Evolutionary conservation across 2,329 filamentous ascomycete genomes (phyloP).

Genomic region (Aspergillus sp.): DNA sequence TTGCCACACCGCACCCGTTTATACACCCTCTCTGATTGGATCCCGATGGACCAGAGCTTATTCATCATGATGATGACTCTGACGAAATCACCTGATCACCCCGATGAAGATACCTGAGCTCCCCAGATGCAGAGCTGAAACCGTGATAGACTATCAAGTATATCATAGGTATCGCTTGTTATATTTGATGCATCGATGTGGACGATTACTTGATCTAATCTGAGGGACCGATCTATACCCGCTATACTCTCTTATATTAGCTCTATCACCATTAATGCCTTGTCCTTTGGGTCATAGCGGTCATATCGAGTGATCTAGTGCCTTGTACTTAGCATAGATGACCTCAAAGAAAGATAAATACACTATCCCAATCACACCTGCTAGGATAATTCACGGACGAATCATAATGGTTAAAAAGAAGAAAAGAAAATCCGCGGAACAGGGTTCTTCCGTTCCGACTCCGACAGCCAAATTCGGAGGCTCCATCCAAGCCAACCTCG

Average conservation of each 20-base stretch:
- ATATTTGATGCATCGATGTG: constrained; percentile 37
- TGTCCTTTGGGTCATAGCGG: background rate
- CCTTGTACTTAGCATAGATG: no score
- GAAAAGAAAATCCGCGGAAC: no score
- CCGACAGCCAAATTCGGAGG: no score
- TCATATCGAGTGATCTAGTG: no score
- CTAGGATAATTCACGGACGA: no score
- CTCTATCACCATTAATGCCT: background rate
- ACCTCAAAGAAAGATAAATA: no score
- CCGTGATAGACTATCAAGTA: constrained; percentile 9
- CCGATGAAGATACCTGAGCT: constrained; percentile 25
- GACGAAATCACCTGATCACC: background rate
- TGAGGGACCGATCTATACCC: constrained; percentile 38
- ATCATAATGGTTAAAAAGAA: no score
- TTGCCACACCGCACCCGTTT: no score
- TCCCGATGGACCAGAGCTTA: background rate
- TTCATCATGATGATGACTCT: no score
- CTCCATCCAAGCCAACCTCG: no score
- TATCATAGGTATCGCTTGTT: constrained; percentile 15
- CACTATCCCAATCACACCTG: no score
- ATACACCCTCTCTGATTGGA: background rate
- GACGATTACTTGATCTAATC: constrained; percentile 63
- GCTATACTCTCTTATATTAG: background rate
- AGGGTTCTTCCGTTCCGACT: no score
- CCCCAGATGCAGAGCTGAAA: constrained; percentile 23